phyloP scores from a whole-genome alignment of 129 eudicot species.

The Kitagawia praeruptora region DNA sequence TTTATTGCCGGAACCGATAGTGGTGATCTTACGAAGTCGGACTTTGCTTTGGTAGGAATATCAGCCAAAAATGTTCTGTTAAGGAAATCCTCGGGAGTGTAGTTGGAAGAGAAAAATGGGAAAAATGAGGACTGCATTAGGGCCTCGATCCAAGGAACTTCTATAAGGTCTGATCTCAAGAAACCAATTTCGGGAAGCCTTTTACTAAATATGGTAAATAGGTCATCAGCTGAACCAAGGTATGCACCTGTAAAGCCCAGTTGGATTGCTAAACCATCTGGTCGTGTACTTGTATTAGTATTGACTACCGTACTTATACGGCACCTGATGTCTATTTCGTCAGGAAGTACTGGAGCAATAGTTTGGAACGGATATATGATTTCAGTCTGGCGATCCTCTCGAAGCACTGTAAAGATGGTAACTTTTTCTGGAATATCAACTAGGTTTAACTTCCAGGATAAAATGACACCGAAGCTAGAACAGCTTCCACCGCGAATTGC shows the following conservation, averaged over 20 bases:
- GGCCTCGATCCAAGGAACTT: background rate
- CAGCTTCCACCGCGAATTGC: background rate
- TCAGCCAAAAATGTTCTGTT: background rate
- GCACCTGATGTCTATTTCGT: background rate
- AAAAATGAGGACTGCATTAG: background rate
- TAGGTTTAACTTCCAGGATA: background rate
- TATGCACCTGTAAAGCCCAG: background rate
- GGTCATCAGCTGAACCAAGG: background rate
- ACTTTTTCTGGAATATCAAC: background rate
- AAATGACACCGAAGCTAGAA: background rate
- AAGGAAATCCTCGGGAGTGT: background rate
- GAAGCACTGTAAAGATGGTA: background rate
- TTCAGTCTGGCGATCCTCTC: background rate
- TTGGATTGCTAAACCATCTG: background rate
- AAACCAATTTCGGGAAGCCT: background rate
- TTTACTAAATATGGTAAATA: background rate
- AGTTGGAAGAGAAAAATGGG: background rate
- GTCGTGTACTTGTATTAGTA: too few relatives aligned
- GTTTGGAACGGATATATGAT: background rate
- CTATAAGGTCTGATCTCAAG: background rate
- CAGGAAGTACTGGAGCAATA: background rate
- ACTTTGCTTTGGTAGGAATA: background rate
- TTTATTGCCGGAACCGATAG: background rate
- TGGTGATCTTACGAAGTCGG: background rate
- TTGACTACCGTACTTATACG: background rate